These are phyloP conservation scores for Benincasa hispida DNA, from an alignment of 306 rosid genomes.

Conservation along the genomic window DNA sequence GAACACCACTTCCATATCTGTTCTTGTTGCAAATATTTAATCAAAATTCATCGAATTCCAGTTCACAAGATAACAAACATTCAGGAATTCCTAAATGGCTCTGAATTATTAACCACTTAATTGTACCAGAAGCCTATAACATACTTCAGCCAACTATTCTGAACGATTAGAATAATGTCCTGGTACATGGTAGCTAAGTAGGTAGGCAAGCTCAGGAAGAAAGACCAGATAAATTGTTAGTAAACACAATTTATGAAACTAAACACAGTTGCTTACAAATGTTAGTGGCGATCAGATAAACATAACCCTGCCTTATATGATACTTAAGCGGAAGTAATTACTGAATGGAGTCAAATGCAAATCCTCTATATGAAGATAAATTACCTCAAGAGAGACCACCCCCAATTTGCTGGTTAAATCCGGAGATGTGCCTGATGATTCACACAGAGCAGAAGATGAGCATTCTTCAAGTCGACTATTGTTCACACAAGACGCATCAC, in stretches of 20 bases:
- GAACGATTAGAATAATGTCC: neutral
- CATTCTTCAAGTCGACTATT: constrained; percentile 35
- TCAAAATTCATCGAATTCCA: neutral
- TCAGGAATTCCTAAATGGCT: neutral
- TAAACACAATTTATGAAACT: neutral
- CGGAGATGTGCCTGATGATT: constrained; percentile 27
- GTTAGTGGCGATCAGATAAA: neutral
- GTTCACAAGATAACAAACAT: neutral
- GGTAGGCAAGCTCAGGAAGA: neutral
- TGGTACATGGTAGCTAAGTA: neutral
- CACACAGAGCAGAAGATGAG: constrained; percentile 27
- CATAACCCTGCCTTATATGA: neutral
- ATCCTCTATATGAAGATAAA: neutral
- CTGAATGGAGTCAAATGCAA: neutral
- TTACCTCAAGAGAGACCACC: constrained; percentile 53
- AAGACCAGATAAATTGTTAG: neutral
- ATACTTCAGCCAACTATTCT: neutral
- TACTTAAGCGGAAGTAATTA: neutral
- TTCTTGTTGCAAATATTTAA: neutral
- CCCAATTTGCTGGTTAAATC: constrained; percentile 31
- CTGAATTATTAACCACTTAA: neutral
- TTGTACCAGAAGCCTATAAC: neutral
- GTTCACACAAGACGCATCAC: constrained; percentile 32
- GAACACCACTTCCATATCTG: neutral
- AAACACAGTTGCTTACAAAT: neutral